Conservation (phyloP, 352 stramenopile species). For the Elongisporangium prolatum region DNA sequence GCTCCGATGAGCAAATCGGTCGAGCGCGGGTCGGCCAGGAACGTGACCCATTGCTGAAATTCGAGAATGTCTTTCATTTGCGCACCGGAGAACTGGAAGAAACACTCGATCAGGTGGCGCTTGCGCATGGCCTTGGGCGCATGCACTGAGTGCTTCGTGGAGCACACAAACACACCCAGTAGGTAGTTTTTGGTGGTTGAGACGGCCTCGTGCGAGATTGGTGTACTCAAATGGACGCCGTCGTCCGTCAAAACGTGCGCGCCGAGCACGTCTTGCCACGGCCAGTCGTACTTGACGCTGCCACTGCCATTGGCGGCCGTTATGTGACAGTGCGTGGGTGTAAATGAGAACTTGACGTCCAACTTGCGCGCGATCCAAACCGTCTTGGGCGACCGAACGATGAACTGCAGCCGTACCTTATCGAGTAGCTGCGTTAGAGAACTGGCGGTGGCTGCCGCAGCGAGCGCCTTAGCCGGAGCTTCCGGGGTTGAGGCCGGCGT, state of each 20-base stretch:
- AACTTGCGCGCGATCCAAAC: neutral
- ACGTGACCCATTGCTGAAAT: slow-evolving; percentile 39
- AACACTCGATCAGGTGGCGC: slow-evolving; percentile 30
- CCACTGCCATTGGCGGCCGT: neutral
- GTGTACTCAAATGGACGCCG: slow-evolving; percentile 26
- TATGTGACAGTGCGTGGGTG: neutral
- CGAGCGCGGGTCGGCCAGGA: slow-evolving; percentile 43
- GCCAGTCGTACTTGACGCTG: slow-evolving; percentile 9
- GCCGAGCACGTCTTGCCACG: slow-evolving; percentile 49
- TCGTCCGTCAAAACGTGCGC: slow-evolving; percentile 43
- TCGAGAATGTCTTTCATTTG: slow-evolving; percentile 30
- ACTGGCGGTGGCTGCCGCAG: neutral
- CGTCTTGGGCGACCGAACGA: neutral
- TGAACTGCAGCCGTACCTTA: neutral
- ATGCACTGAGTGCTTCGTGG: slow-evolving; percentile 15
- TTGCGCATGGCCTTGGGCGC: slow-evolving; percentile 29
- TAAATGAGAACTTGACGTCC: neutral
- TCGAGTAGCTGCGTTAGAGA: neutral
- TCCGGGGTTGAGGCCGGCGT: neutral
- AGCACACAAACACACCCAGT: slow-evolving; percentile 41
- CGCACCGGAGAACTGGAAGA: slow-evolving; percentile 38
- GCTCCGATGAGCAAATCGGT: slow-evolving; percentile 12
- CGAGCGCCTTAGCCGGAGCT: neutral
- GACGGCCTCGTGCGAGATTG: slow-evolving; percentile 10
- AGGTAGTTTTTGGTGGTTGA: slow-evolving; percentile 21